phyloP scores from a whole-genome alignment of 805 yeast species.

The Pichia paraexigua region DNA sequence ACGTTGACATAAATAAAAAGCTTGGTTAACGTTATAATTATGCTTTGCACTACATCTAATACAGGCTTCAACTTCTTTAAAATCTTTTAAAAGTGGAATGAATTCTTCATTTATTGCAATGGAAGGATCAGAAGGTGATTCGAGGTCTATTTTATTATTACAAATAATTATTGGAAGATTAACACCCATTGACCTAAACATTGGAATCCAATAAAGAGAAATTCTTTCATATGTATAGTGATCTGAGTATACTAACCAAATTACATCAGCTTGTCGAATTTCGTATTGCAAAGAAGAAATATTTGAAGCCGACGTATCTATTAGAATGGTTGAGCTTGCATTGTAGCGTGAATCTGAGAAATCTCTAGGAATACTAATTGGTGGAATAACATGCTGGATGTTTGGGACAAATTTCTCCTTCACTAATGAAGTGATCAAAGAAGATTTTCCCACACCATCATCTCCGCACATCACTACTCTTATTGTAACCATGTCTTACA shows the following conservation, averaged over 20 bases:
- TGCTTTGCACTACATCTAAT: conserved; percentile 79
- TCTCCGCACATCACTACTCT: conserved; percentile 92
- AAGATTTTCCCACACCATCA: conserved; percentile 81
- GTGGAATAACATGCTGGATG: conserved; percentile 72
- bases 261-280: conserved; percentile 78
- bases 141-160: conserved; percentile 48
- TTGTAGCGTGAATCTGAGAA: conserved; percentile 52
- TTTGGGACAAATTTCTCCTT: conserved; percentile 76
- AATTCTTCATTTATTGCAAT: conserved; percentile 64
- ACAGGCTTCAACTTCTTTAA: conserved; percentile 90
- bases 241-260: conserved; percentile 91
- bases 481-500: conserved; percentile 37
- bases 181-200: conserved; percentile 87
- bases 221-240: conserved; percentile 92
- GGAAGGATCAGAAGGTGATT: conserved; percentile 30
- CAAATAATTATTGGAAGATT: conserved; percentile 89
- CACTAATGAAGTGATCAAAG: conserved; percentile 69
- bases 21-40: conserved; percentile 82
- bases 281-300: conserved; percentile 54
- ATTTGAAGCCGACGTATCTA: conserved; percentile 76
- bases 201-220: conserved; percentile 89
- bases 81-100: conserved; percentile 78
- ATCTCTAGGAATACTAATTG: conserved; percentile 74
- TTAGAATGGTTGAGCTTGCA: conserved; percentile 57
- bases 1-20: conserved; percentile 86